phyloP scores from a whole-genome alignment of 148 eudicot species.

The Persicaria tinctoria region DNA sequence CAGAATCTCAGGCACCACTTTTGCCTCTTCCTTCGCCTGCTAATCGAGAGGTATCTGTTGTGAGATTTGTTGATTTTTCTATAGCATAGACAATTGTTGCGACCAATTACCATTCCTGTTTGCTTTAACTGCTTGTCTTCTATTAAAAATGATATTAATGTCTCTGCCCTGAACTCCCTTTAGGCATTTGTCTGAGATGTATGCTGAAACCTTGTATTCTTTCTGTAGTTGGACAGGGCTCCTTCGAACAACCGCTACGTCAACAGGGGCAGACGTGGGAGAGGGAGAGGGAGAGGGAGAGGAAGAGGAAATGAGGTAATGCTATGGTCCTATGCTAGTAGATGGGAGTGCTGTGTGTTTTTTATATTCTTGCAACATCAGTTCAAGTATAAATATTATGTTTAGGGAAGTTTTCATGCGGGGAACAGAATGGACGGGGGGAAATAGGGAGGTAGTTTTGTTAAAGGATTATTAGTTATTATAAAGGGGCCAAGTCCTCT shows the following conservation, averaged over 20 bases:
- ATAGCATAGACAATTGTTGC: slow-evolving; percentile 11
- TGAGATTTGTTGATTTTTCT: neutral
- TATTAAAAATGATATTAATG: neutral
- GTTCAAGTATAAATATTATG: neutral
- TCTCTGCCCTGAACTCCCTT: neutral
- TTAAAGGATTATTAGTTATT: too few species aligned
- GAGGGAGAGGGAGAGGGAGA: slow-evolving; percentile 25
- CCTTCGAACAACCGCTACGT: slow-evolving; percentile 21
- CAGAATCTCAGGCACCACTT: slow-evolving; percentile 30
- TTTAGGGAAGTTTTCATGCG: neutral
- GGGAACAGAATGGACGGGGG: neutral
- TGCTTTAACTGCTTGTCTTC: neutral
- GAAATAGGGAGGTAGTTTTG: neutral
- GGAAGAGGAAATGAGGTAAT: slow-evolving; percentile 42
- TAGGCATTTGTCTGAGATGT: neutral
- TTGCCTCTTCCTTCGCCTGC: slow-evolving; percentile 39
- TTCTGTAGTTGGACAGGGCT: slow-evolving; percentile 31
- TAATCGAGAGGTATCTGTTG: slow-evolving; percentile 27
- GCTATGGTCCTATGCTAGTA: neutral
- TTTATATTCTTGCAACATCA: neutral
- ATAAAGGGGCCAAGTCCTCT: too few species aligned
- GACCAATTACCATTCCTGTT: neutral
- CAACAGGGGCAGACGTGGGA: slow-evolving; percentile 31
- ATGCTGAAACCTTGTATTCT: neutral
- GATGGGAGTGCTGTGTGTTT: neutral